Conservation (phyloP, 2,329 filamentous ascomycete species). For the Pestalotiopsis sp. region DNA sequence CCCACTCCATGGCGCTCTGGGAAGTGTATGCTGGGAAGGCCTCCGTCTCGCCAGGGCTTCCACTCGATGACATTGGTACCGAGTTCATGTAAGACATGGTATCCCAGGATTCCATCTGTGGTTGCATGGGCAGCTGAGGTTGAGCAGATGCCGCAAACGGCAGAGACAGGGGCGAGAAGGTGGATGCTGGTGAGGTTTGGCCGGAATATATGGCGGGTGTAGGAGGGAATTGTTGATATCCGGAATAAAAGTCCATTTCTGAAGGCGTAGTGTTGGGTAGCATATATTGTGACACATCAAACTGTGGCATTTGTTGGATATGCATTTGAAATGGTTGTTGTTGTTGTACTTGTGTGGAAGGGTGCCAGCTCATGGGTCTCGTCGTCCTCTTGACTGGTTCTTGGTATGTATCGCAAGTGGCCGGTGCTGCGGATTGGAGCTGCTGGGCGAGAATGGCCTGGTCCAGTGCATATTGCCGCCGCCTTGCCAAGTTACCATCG, state of each 20-base stretch:
- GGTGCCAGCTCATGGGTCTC: slow-evolving; percentile 78
- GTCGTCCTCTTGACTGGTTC: slow-evolving; percentile 41
- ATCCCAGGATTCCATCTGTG: slow-evolving; percentile 42
- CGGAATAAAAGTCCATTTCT: slow-evolving; percentile 44
- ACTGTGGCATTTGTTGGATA: slow-evolving; percentile 38
- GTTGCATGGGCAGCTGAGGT: slow-evolving; percentile 40
- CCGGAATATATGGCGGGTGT: slow-evolving; percentile 60
- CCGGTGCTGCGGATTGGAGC: slow-evolving; percentile 27
- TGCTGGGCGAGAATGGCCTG: slow-evolving; percentile 43
- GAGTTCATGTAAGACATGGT: slow-evolving; percentile 35
- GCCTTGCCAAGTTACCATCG: slow-evolving; percentile 47
- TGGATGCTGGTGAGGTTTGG: slow-evolving; percentile 58
- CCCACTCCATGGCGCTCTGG: slow-evolving; percentile 43
- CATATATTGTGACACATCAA: slow-evolving; percentile 39
- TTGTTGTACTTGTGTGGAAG: slow-evolving; percentile 54
- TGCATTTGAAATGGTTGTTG: slow-evolving; percentile 35
- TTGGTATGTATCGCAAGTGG: slow-evolving; percentile 30
- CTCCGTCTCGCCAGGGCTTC: slow-evolving; percentile 31
- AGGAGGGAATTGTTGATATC: slow-evolving; percentile 50
- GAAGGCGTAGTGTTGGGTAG: slow-evolving; percentile 41
- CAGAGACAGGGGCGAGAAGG: slow-evolving; percentile 57
- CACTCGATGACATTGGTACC: slow-evolving; percentile 25
- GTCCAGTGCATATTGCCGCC: slow-evolving; percentile 51
- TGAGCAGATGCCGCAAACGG: slow-evolving; percentile 42
- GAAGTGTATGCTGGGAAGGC: slow-evolving; percentile 32